Evolutionary conservation across 331 rosid species (phyloP), one percentile per base, ranked within the genome.

Genomic region (Cydonia oblonga): DNA sequence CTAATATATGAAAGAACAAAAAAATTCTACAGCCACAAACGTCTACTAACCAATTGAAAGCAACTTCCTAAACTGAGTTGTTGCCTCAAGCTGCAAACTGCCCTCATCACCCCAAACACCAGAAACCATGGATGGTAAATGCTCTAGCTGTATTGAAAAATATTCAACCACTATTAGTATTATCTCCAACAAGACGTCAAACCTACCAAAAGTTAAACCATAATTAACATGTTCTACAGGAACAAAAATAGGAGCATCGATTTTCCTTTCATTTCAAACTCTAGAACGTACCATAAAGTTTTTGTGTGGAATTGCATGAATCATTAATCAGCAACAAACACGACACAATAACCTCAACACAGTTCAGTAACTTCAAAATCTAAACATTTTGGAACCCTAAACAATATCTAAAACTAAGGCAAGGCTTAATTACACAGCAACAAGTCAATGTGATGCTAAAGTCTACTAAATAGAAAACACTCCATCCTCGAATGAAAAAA

Each of bases 1-100:
- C 18, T 22, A 6, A 23, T 23, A 64, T 6, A 32, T 18, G 22
- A 12, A 49, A 18, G 54, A 18, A n/a, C 9, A 0, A 22, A 18
- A 42, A 5, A 60, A 66, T 16, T 29, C 14, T 16, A 46, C 20
- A 70, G 32, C 70, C 63, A 26, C 26, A 60, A 69, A 61, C 53
- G 33, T 70, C 35, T 18, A 42, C 92, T 78, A 25, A 91, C 97
- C 92, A 49, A 91, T 91, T 24, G 97, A 89, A 70, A 91, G 92
- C 83, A 91, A 71, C 81, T 91, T 91, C 81, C 96, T 83, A 66
- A 91, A 89, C 76, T 89, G 96, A 56, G 96, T 89, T n/a, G 97
- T 89, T 12, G 97, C 79, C 84, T 91, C 97, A 20, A 87, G 89
- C 83, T 91, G 97, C 78, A 71, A 35, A 64, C 20, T 57, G 46